Evolutionary conservation across 306 rosid species (phyloP).

Genomic region (Rosa chinensis): DNA sequence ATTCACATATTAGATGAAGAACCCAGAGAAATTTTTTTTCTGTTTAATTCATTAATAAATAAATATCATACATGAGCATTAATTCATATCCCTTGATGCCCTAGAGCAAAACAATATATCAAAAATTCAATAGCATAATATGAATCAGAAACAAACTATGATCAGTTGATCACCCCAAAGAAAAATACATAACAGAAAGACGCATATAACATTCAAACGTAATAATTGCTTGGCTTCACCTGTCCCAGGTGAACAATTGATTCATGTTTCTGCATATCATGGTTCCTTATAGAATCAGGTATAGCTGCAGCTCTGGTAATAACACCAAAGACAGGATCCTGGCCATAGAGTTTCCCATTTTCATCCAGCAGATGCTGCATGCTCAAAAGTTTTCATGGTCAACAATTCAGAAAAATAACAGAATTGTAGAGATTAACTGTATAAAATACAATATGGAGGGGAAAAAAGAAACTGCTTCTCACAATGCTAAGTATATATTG

Average conservation of each 20-base stretch:
- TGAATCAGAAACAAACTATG: not conserved
- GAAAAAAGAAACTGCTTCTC: not conserved
- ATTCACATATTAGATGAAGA: conserved; percentile 32
- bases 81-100: not conserved
- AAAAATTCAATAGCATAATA: not conserved
- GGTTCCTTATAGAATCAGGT: conserved; percentile 65
- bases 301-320: conserved; percentile 76
- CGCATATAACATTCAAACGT: conserved; percentile 11
- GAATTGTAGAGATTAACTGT: conserved; percentile 15
- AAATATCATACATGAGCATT: not conserved
- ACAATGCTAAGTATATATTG: not conserved
- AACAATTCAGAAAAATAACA: conserved; percentile 31
- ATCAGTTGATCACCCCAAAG: not conserved
- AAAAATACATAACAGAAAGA: not conserved
- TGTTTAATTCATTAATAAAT: too few species aligned
- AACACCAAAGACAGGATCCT: conserved; percentile 62
- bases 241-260: conserved; percentile 72
- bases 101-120: not conserved
- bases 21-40: not conserved
- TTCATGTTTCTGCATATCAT: conserved; percentile 72
- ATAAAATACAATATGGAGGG: not conserved
- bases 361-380: conserved; percentile 87
- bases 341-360: conserved; percentile 85
- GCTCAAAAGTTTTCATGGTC: conserved; percentile 44
- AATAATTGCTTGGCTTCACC: conserved; percentile 56